Conservation (phyloP, 768 basidiomycete species). For the Sporobolomyces roseus region DNA sequence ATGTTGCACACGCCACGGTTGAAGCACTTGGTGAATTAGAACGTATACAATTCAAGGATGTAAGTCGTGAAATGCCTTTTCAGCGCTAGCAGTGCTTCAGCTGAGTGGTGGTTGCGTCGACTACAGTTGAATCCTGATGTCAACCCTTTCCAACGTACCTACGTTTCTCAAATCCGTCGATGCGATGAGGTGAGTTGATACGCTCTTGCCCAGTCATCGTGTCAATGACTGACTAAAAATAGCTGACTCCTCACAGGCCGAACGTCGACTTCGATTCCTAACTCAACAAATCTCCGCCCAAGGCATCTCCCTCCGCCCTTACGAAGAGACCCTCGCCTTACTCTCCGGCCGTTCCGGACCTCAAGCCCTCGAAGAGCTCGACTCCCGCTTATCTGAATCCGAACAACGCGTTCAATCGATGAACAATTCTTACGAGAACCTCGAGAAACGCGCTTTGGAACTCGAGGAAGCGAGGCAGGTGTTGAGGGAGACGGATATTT, state of each 20-base stretch:
- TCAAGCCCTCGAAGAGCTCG: conserved; percentile 89
- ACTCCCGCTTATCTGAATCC: conserved; percentile 77
- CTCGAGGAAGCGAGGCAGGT: conserved; percentile 92
- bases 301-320: conserved; percentile 74
- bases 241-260: too few species aligned
- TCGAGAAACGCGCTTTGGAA: conserved; percentile 80
- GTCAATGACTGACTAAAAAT: too few species aligned
- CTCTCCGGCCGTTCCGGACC: conserved; percentile 87
- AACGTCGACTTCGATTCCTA: conserved; percentile 88
- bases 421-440: conserved; percentile 85
- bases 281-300: conserved; percentile 77
- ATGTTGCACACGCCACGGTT: conserved; percentile 95
- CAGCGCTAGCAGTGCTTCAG: background rate
- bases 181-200: conserved; percentile 33
- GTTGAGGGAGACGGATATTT: conserved; percentile 87
- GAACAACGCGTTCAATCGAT: conserved; percentile 79
- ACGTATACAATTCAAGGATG: conserved; percentile 95
- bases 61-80: conserved; percentile 53
- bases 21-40: conserved; percentile 92
- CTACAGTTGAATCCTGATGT: conserved; percentile 82
- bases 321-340: conserved; percentile 79
- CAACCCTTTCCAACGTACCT: conserved; percentile 97
- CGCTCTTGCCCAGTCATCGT: too few species aligned
- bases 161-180: conserved; percentile 82
- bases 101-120: background rate